Evolutionary conservation across 176 grass and related monocot species (phyloP).

Genomic region (Musa schizocarpa): DNA sequence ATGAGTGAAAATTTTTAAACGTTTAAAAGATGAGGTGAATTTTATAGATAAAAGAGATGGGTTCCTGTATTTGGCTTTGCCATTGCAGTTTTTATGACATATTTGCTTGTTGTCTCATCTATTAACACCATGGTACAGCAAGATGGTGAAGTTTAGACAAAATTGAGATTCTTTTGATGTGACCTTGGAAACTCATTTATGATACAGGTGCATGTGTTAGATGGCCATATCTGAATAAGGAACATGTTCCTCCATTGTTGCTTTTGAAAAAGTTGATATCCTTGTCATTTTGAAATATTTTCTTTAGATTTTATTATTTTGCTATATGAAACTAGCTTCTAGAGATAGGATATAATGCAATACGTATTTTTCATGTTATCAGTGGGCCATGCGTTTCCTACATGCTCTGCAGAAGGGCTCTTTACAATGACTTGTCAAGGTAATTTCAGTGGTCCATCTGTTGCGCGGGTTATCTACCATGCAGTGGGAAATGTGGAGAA

Average conservation of each 20-base stretch:
- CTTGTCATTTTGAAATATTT: background rate
- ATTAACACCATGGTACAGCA: too few species aligned
- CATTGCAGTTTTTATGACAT: too few species aligned
- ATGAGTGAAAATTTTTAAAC: too few species aligned
- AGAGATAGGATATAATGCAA: background rate
- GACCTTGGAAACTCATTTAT: background rate
- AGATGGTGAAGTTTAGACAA: background rate
- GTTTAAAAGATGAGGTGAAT: too few species aligned
- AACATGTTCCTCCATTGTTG: background rate
- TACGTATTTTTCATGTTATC: constrained; percentile 14
- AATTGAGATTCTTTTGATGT: background rate
- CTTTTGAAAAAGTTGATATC: background rate
- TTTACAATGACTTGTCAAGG: constrained; percentile 99
- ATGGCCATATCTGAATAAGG: too few species aligned
- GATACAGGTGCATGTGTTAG: background rate
- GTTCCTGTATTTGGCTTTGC: too few species aligned
- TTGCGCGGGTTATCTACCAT: constrained; percentile 90
- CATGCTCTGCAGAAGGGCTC: constrained; percentile 95
- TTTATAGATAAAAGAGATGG: too few species aligned
- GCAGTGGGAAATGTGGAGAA: constrained; percentile 90
- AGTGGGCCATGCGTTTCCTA: constrained; percentile 96
- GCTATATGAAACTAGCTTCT: background rate
- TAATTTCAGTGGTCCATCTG: constrained; percentile 38
- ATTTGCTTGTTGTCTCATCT: too few species aligned
- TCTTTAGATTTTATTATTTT: background rate